Conservation (phyloP, 345 rosid genomes). For the Brassica juncea region DNA sequence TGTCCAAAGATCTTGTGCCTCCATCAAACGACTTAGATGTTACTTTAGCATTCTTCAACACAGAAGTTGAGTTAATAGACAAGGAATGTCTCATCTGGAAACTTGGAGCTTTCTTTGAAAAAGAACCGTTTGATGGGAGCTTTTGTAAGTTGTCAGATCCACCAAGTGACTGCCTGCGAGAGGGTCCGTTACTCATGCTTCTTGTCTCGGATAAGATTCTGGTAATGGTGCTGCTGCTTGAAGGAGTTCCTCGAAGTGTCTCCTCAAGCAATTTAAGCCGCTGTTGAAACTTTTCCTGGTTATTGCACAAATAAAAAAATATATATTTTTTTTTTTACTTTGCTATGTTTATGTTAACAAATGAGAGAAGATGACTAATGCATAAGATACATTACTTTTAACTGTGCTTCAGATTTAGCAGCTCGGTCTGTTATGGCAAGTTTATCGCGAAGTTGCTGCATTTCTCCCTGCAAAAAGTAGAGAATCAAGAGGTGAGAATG, state of each 20-base stretch:
- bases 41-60: conserved; percentile 94
- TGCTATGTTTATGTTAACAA: neutral
- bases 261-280: conserved; percentile 96
- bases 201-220: conserved; percentile 65
- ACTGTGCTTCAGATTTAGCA: conserved; percentile 93
- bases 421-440: conserved; percentile 82
- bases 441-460: conserved; percentile 98
- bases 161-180: conserved; percentile 95
- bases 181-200: conserved; percentile 79
- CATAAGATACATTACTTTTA: conserved; percentile 58
- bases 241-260: conserved; percentile 76
- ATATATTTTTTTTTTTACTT: neutral
- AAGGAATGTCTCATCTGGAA: conserved; percentile 50
- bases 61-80: conserved; percentile 62
- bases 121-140: conserved; percentile 74
- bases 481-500: conserved; percentile 22
- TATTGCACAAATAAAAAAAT: conserved; percentile 5
- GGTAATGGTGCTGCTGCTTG: conserved; percentile 49
- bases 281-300: conserved; percentile 85
- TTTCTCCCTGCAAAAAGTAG: conserved; percentile 71
- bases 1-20: conserved; percentile 90
- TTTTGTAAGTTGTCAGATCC: conserved; percentile 83
- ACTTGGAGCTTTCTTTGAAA: conserved; percentile 65
- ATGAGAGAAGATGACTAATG: neutral
- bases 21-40: conserved; percentile 98